Evolutionary conservation across 129 eudicot species (phyloP), one percentile per base, ranked within the genome.

Genomic region (Tanacetum coccineum): DNA sequence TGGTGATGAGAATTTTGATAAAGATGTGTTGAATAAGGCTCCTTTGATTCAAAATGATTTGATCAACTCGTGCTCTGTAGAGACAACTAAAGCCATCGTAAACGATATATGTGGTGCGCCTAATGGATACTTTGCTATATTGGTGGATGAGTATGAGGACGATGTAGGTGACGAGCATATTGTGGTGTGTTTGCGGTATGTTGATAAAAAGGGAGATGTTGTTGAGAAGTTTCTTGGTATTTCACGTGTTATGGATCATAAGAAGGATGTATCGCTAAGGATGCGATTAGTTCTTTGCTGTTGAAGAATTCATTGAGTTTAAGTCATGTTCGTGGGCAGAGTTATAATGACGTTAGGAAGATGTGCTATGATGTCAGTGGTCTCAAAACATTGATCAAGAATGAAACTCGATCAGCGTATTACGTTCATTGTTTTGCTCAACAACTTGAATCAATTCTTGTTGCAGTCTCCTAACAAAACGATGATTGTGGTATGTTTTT

Each of bases 71-170:
- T 46, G 74, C 59, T 8, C 67, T 0, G 6, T 10, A 57, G 75
- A 45, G 59, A 70, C 75, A 70, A 59, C 67, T 25, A 70, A 59
- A 18, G 20, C 48, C 67, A 59, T 49, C 30, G 48, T 47, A 2
- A 70, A 59, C 17, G 75, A 61, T 20, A 12, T 59, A 25, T 44
- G 48, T 25, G 67, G 44, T 17, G 42, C 2, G 9, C 2, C 42
- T 36, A 36, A 36, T 7, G 50, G 32, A 19, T 49, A 59, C 45
- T 68, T 54, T 68, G 42, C 73, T 9, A 68, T 68, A 13, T 20
- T 68, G 39, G 54, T 68, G 53, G 64, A 40, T 68, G 61, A 61
- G 13, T 71, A 36, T 60, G 14, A 47, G 4, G 76, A 71, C 50
- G 39, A n/a, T 6, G 13, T 15, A 11, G 17, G 45, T 25, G 26